A percentile compares a stretch with the other conserved stretches of the same genome.
phyloP scores from a whole-genome alignment of 345 rosid species.

The Boechera retrofracta region DNA sequence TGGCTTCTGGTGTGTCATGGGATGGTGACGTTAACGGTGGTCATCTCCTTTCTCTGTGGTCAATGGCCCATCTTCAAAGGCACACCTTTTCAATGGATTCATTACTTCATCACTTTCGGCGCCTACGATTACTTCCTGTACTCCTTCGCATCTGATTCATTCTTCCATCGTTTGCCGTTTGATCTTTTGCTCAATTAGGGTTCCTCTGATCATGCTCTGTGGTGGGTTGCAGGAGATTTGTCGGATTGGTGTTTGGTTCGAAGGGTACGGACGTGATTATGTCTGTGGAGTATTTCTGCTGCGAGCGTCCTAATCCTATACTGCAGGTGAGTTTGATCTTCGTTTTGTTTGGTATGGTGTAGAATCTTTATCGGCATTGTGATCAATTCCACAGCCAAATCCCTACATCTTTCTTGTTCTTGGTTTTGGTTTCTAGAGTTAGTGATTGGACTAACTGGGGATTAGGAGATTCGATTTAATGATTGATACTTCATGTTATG shows the following conservation, averaged over 20 bases:
- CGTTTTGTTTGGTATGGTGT: background rate
- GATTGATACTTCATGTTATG: slow-evolving; percentile 13
- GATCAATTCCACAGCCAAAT: background rate
- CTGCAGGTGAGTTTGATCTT: slow-evolving; percentile 60
- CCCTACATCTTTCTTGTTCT: background rate
- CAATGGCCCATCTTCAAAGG: slow-evolving; percentile 92
- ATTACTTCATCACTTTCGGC: slow-evolving; percentile 82
- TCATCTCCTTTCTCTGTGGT: slow-evolving; percentile 90
- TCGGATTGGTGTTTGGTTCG: slow-evolving; percentile 63
- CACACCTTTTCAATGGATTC: slow-evolving; percentile 77
- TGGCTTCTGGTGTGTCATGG: slow-evolving; percentile 86
- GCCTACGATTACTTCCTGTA: slow-evolving; percentile 86
- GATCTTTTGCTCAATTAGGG: background rate
- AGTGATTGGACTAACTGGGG: background rate
- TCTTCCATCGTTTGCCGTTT: background rate
- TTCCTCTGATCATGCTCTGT: slow-evolving; percentile 23
- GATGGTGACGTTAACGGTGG: slow-evolving; percentile 59
- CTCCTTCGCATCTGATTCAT: background rate
- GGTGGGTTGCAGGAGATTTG: slow-evolving; percentile 57
- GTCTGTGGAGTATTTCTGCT: slow-evolving; percentile 68
- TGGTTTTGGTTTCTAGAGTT: background rate
- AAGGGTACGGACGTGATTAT: slow-evolving; percentile 61
- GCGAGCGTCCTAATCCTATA: slow-evolving; percentile 87
- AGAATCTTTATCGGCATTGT: background rate
- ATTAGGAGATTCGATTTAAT: slow-evolving; percentile 4